These are phyloP conservation scores for Trichoderma oligosporum DNA, from an alignment of 2,329 filamentous ascomycete genomes.

Conservation along the genomic window DNA sequence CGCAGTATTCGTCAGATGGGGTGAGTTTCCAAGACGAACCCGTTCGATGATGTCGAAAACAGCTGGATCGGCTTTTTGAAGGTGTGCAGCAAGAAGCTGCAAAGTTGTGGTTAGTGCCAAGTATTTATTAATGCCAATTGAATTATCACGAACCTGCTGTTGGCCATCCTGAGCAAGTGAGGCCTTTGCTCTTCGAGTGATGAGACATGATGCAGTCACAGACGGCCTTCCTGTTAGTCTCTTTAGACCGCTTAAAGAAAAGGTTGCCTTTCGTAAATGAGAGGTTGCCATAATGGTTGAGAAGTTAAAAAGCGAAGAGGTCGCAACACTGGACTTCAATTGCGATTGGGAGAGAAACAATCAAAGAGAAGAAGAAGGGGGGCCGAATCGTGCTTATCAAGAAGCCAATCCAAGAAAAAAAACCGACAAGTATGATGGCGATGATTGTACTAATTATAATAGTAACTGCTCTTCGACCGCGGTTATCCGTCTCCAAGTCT, in stretches of 20 bases:
- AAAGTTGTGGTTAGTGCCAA: background rate
- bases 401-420: background rate
- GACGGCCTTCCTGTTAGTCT: slow-evolving; percentile 28
- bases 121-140: background rate
- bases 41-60: slow-evolving; percentile 89
- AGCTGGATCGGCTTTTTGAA: slow-evolving; percentile 80
- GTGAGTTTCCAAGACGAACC: slow-evolving; percentile 46
- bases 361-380: background rate
- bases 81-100: slow-evolving; percentile 73
- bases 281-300: slow-evolving; percentile 44
- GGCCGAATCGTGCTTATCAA: slow-evolving; percentile 9
- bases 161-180: slow-evolving; percentile 52
- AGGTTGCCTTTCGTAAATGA: slow-evolving; percentile 46
- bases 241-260: slow-evolving; percentile 44
- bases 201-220: slow-evolving; percentile 24
- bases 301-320: background rate
- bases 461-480: slow-evolving; percentile 22
- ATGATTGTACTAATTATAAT: slow-evolving; percentile 3
- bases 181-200: slow-evolving; percentile 40
- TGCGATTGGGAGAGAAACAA: background rate
- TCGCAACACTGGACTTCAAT: background rate
- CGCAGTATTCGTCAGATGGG: background rate
- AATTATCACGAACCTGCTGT: slow-evolving; percentile 48
- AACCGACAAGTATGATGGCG: background rate
- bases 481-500: slow-evolving; percentile 22